These are phyloP conservation scores for Malus fusca DNA, from an alignment of 306 rosid genomes.

Conservation along the genomic window DNA sequence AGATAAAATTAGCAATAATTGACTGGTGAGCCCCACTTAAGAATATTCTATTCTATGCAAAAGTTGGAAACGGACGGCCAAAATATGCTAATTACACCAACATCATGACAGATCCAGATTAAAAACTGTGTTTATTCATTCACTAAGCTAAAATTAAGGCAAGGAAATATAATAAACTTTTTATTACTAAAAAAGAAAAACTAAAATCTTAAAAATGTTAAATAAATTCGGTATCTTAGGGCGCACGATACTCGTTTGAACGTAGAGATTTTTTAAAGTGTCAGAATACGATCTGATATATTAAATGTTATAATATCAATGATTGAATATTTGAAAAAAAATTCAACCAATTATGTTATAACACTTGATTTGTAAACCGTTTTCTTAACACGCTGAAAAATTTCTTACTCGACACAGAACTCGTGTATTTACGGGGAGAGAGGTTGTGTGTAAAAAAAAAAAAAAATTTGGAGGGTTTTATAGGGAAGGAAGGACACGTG, in stretches of 20 bases:
- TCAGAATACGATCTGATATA: too few relatives aligned
- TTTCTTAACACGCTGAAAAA: too few relatives aligned
- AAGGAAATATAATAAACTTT: neutral
- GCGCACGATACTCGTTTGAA: slow-evolving; percentile 12
- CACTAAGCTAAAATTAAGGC: slow-evolving; percentile 10
- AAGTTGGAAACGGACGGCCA: slow-evolving; percentile 1
- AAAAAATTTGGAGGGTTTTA: neutral
- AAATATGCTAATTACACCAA: slow-evolving; percentile 14
- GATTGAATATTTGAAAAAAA: too few relatives aligned
- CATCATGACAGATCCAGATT: slow-evolving; percentile 11
- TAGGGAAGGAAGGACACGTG: slow-evolving; percentile 14
- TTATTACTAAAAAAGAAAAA: neutral
- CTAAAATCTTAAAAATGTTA: neutral
- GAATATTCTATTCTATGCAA: neutral
- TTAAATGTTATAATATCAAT: too few relatives aligned
- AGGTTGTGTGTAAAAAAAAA: neutral
- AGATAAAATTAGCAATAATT: neutral
- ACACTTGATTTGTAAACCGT: too few relatives aligned
- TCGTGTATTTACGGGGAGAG: slow-evolving; percentile 7
- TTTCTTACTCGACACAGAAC: neutral
- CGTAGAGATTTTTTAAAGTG: too few relatives aligned
- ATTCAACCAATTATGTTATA: too few relatives aligned
- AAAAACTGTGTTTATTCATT: neutral
- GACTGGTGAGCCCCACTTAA: neutral
- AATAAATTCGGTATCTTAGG: slow-evolving; percentile 16